Conservation (phyloP, 179 eudicot genomes). For the Drosera spatulata region DNA sequence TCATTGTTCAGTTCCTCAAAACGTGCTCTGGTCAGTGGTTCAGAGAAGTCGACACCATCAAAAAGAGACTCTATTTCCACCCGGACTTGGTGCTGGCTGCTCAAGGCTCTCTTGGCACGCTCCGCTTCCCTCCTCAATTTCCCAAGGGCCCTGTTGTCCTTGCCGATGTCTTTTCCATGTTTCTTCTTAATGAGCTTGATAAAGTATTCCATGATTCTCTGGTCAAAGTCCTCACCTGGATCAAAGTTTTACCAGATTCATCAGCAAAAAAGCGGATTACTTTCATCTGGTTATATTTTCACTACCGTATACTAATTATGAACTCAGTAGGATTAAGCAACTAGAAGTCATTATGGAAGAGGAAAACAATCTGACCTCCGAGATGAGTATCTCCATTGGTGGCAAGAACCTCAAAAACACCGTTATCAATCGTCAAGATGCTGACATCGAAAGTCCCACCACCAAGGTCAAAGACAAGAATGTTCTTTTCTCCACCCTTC, state of each 20-base stretch:
- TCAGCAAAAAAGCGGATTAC: neutral
- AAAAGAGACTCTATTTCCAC: conserved; percentile 7
- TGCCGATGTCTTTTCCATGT: conserved; percentile 34
- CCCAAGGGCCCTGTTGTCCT: conserved; percentile 38
- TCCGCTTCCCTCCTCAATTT: conserved; percentile 2
- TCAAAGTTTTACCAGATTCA: neutral
- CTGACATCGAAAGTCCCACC: conserved; percentile 40
- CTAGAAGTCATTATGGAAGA: too few relatives aligned
- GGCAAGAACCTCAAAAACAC: conserved; percentile 39
- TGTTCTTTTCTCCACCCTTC: conserved; percentile 37
- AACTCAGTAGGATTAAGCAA: neutral
- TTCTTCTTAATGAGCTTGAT: conserved; percentile 35
- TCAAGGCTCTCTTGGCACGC: conserved; percentile 39
- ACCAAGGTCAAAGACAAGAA: conserved; percentile 7
- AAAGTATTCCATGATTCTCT: conserved; percentile 38
- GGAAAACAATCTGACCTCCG: conserved; percentile 24
- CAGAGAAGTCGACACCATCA: too few relatives aligned
- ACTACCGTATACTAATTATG: neutral
- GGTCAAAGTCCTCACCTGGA: conserved; percentile 41
- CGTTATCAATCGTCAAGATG: conserved; percentile 36
- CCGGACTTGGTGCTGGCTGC: conserved; percentile 46
- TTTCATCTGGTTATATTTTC: neutral
- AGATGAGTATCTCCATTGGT: conserved; percentile 40
- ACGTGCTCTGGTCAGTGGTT: too few relatives aligned
- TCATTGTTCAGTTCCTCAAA: too few relatives aligned